Evolutionary conservation across 768 basidiomycete genomes (phyloP), one percentile per base, ranked within the genome.

Genomic region (Mycena latifolia): DNA sequence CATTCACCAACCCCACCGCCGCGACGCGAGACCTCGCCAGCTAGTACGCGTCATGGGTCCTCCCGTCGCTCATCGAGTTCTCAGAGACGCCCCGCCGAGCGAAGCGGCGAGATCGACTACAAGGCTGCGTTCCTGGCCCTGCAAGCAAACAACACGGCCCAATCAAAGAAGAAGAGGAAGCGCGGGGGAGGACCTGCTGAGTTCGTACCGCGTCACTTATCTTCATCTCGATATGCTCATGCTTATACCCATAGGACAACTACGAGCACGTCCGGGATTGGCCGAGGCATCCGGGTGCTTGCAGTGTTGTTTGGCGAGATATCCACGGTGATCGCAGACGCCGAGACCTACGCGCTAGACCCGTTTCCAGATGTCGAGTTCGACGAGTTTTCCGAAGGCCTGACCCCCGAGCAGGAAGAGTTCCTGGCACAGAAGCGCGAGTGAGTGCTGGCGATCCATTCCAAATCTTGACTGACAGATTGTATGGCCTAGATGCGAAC

Each of bases 251-350:
- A 22, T 28, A 43, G 31, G 5, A 33, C 2, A 37, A 1, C 1
- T 2, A 7, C 8, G 15, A 55, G 45, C 25, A n/a, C 37, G 3
- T 33, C 50, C 39, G 28, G 25, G 18, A 55, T 46, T 47, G 46
- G 62, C 17, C 62, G 62, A 15, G 55, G 55, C 20, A 51, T 63
- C 14, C 62, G 62, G 5, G 56, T 41, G 62, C 33, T 63, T 20
- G 62, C 47, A 11, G 47, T 27, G 1, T n/a, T 60, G 25, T 66
- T 66, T 18, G 65, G 60, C 18, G 60, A 66, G 22, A 35, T 66
- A 10, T n/a, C 59, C 28, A 51, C 24, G 3, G 31, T 62, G 11
- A 25, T 66, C 22, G 10, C 39, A 5, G 53, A 56, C 1, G 65
- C 53, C 3, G 53, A 55, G 47, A 28, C 27, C 11, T 61, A 61